Evolutionary conservation across 495 filamentous ascomycete genomes (phyloP), one percentile per base, ranked within the genome.

Genomic region (Lasiosphaeris hirsuta): DNA sequence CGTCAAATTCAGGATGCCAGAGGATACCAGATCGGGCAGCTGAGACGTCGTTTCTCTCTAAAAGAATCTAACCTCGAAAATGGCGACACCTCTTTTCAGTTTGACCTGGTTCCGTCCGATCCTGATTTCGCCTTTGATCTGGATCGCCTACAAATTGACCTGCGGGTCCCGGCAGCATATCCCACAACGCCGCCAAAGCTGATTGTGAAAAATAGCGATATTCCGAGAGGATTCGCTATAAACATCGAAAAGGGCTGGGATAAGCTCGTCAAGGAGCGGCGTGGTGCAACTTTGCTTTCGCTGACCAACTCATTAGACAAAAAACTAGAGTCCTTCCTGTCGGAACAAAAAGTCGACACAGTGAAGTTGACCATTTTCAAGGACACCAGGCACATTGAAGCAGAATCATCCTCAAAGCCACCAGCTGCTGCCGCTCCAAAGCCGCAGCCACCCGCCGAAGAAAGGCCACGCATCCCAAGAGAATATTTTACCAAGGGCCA

Each of bases 71-170:
- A 70, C 9, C 70, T 81, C 52, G 69, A 78, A 36, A 73, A 78
- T 50, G 82, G 79, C 11, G 66, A 70, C 3, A 83, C 78, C 7
- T 78, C 78, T 11, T 69, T 92, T 17, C 68, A 72, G 0, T 89
- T 96, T 68, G 76, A 74, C 17, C 61, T 96, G 54, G 71, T 69
- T 11, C 92, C 92, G 5, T 92, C 90, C n/a, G 92, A 95, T 65
- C 90, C 90, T 0, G 90, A 95, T 65, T 93, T 93, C 58, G 86
- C 90, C 5, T 95, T 89, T 58, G 88, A 92, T 17, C 72, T 95
- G 58, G 81, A 86, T 10, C 76, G 76, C 17, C 73, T 95, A n/a
- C 76, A 88, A 54, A 92, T 90, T 64, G 74, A 82, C 2, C 74
- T 96, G n/a, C 78, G 73, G 50, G 79, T 96, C 7, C 90, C 91